phyloP scores from a whole-genome alignment of 805 yeast genomes.

The Barnettozyma sucrosica region DNA sequence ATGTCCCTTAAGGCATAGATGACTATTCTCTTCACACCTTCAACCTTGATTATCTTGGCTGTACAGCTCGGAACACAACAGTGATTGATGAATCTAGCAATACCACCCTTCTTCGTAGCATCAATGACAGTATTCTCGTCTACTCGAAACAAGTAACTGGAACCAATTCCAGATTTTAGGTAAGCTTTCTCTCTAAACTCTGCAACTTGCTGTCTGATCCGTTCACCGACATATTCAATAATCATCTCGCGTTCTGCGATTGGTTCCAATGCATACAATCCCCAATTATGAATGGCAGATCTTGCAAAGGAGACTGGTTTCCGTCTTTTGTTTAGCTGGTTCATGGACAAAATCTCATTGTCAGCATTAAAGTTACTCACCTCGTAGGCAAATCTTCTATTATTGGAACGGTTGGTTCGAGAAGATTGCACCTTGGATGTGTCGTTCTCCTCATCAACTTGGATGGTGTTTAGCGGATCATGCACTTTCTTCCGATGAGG shows the following conservation, averaged over 20 bases:
- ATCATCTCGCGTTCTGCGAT: slow-evolving; percentile 97
- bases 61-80: slow-evolving; percentile 98
- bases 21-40: slow-evolving; percentile 88
- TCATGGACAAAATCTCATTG: slow-evolving; percentile 74
- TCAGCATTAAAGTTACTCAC: slow-evolving; percentile 79
- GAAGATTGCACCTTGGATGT: slow-evolving; percentile 54
- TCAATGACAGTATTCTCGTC: slow-evolving; percentile 94
- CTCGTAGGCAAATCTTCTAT: slow-evolving; percentile 85
- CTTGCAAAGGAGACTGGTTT: slow-evolving; percentile 96
- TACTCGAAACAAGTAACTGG: slow-evolving; percentile 85
- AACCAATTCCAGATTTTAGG: slow-evolving; percentile 87
- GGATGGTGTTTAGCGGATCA: slow-evolving; percentile 69
- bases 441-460: slow-evolving; percentile 46
- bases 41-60: slow-evolving; percentile 92
- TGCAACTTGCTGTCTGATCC: slow-evolving; percentile 88
- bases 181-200: slow-evolving; percentile 87
- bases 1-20: slow-evolving; percentile 89
- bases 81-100: slow-evolving; percentile 94
- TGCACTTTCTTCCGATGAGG: slow-evolving; percentile 74
- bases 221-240: slow-evolving; percentile 95
- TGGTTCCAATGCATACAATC: slow-evolving; percentile 90
- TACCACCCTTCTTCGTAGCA: slow-evolving; percentile 96
- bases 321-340: slow-evolving; percentile 82
- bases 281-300: slow-evolving; percentile 98
- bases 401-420: slow-evolving; percentile 79